Conservation (phyloP, 2,329 filamentous ascomycete genomes). For the Aschersonia sp. region DNA sequence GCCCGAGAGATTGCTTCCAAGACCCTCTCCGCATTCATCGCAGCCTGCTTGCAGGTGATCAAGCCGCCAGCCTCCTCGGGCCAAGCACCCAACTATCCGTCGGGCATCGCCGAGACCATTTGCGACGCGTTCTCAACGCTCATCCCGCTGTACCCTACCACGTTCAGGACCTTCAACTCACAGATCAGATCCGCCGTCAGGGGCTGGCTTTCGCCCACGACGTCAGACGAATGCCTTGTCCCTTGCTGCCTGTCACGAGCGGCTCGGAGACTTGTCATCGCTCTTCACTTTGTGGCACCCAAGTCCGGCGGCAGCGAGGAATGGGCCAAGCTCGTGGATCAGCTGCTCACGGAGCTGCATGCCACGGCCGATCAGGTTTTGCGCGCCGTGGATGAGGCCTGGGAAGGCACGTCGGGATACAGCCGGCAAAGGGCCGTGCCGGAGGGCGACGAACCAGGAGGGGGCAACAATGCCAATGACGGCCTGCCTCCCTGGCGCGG, state of each 20-base stretch:
- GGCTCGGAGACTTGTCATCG: slow-evolving; percentile 50
- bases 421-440: slow-evolving; percentile 25
- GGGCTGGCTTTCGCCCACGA: slow-evolving; percentile 49
- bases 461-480: slow-evolving; percentile 28
- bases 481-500: slow-evolving; percentile 59
- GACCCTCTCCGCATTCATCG: slow-evolving; percentile 59
- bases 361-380: slow-evolving; percentile 62
- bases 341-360: slow-evolving; percentile 51
- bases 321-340: slow-evolving; percentile 55
- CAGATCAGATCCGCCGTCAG: slow-evolving; percentile 50
- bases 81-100: slow-evolving; percentile 17
- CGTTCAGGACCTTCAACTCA: slow-evolving; percentile 60
- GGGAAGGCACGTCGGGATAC: slow-evolving; percentile 51
- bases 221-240: slow-evolving; percentile 30
- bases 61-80: slow-evolving; percentile 24
- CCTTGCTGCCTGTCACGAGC: slow-evolving; percentile 38
- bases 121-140: slow-evolving; percentile 58
- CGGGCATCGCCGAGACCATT: slow-evolving; percentile 47
- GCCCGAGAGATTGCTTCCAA: slow-evolving; percentile 80
- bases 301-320: slow-evolving; percentile 67
- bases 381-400: slow-evolving; percentile 65
- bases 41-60: slow-evolving; percentile 54
- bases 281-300: slow-evolving; percentile 66
- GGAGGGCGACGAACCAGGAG: slow-evolving; percentile 27
- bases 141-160: slow-evolving; percentile 67